Conservation (phyloP, 1,284 basidiomycete genomes). For the Macrocybe sp. region DNA sequence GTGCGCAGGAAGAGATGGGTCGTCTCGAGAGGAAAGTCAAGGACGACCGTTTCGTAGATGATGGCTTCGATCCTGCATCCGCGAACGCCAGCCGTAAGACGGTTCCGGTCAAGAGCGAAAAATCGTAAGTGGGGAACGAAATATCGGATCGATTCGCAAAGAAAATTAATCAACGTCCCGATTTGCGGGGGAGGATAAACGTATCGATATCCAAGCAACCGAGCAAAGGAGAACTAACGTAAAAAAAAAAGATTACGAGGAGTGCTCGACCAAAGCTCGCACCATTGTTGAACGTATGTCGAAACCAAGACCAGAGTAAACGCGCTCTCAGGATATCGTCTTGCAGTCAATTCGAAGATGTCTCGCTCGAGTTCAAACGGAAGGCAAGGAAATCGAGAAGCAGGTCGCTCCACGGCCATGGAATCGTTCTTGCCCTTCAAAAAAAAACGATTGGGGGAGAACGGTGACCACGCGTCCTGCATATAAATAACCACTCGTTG, state of each 20-base stretch:
- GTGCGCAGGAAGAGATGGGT: constrained; percentile 20
- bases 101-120: too few species aligned
- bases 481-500: too few species aligned
- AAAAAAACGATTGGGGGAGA: too few species aligned
- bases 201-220: too few species aligned
- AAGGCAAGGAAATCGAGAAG: constrained; percentile 7
- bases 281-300: constrained; percentile 17
- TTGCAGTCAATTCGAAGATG: constrained; percentile 18
- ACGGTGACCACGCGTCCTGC: too few species aligned
- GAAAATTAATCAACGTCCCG: too few species aligned
- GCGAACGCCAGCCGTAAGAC: not conserved
- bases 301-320: constrained; percentile 14
- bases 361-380: constrained; percentile 19
- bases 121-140: too few species aligned
- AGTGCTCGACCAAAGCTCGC: not conserved
- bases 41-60: constrained; percentile 26
- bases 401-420: not conserved
- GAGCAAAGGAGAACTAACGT: too few species aligned
- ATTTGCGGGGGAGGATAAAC: too few species aligned
- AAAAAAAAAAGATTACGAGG: too few species aligned
- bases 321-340: constrained; percentile 12
- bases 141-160: too few species aligned
- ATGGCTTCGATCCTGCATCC: constrained; percentile 22
- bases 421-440: not conserved
- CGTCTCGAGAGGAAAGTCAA: constrained; percentile 12